Conservation (phyloP, 164 flowering plant genomes). For the Protea cynaroides region DNA sequence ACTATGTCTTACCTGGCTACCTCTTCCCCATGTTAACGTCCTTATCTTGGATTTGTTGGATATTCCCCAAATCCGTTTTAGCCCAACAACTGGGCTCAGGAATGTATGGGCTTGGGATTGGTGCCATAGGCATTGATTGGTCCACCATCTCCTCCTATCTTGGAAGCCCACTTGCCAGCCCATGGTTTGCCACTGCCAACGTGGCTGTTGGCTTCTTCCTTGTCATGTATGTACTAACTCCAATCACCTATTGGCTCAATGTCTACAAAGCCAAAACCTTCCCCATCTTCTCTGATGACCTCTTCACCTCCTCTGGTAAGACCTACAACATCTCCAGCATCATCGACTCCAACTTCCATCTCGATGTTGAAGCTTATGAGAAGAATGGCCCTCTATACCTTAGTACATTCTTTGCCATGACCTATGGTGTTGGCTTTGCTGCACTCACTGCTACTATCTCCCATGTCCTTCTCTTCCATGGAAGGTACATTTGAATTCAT, state of each 20-base stretch:
- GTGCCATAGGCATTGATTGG: constrained; percentile 73
- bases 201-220: constrained; percentile 58
- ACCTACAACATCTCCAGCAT: constrained; percentile 50
- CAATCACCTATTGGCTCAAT: constrained; percentile 58
- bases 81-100: constrained; percentile 88
- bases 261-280: constrained; percentile 67
- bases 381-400: constrained; percentile 53
- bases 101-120: constrained; percentile 61
- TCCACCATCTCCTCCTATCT: constrained; percentile 69
- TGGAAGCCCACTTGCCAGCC: constrained; percentile 82
- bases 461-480: constrained; percentile 67
- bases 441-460: constrained; percentile 60
- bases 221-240: constrained; percentile 63
- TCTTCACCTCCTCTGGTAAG: constrained; percentile 48
- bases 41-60: constrained; percentile 81
- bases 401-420: constrained; percentile 68
- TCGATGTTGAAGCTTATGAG: constrained; percentile 51
- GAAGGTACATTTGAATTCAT: constrained; percentile 39
- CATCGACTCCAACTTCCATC: constrained; percentile 50
- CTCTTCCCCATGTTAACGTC: constrained; percentile 71
- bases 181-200: constrained; percentile 90
- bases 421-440: constrained; percentile 82
- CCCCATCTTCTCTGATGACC: constrained; percentile 52
- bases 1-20: constrained; percentile 78
- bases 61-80: constrained; percentile 45